These are phyloP conservation scores for Nelumbo lutea DNA, from an alignment of 164 flowering plant species.

Conservation along the genomic window DNA sequence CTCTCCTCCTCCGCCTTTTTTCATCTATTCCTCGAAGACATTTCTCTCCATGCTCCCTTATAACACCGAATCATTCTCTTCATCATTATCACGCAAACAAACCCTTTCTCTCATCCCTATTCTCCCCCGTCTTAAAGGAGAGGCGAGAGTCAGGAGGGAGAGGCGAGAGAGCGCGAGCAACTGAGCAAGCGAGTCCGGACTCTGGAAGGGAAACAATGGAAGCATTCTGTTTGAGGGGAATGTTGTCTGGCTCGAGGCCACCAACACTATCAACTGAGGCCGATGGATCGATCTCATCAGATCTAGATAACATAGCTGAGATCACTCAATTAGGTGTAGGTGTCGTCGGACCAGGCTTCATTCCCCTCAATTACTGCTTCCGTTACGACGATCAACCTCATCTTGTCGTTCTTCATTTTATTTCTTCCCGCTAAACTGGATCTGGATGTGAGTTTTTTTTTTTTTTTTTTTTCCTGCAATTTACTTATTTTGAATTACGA, in stretches of 20 bases:
- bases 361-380: constrained; percentile 57
- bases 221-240: constrained; percentile 60
- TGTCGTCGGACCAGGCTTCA: constrained; percentile 82
- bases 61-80: constrained; percentile 15
- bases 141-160: constrained; percentile 17
- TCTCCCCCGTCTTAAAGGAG: constrained; percentile 16
- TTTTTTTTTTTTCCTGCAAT: background rate
- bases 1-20: constrained; percentile 20
- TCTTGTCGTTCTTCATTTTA: background rate
- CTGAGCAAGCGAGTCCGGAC: background rate
- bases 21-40: constrained; percentile 19
- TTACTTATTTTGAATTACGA: background rate
- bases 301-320: constrained; percentile 1
- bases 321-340: constrained; percentile 16
- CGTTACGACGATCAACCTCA: background rate
- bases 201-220: constrained; percentile 8
- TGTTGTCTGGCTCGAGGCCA: constrained; percentile 86
- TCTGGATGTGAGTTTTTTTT: constrained; percentile 12
- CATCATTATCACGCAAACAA: constrained; percentile 15
- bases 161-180: background rate
- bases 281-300: background rate
- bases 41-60: constrained; percentile 15
- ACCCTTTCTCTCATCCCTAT: constrained; percentile 11
- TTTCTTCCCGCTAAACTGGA: background rate
- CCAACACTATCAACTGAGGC: constrained; percentile 16